Base-by-base conservation (phyloP, 768 basidiomycete genomes). In the Suillus fuscotomentosus region DNA sequence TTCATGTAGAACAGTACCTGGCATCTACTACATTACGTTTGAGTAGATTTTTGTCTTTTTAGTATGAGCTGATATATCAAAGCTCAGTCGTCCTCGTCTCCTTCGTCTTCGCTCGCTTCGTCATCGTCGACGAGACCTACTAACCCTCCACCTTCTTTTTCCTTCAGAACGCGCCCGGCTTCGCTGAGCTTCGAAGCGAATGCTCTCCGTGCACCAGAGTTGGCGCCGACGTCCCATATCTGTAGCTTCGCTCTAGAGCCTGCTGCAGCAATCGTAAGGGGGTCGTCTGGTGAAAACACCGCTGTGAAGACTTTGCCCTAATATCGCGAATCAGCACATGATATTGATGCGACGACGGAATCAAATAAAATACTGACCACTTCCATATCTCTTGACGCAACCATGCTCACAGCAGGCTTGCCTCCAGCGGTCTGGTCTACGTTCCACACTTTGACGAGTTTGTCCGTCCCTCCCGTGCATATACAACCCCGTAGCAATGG, bases 251-350 rank as follows among this genome's bases (percentile, higher is more conserved):
- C 97, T 71, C 94, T 92, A 3, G 94, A 96, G 14, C 97, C 97
- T 38, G 92, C 97, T 3, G 95, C 95, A 3, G 96, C 97, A 55
- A 99, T 76, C 9, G 93, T 97, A 60, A 98, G 86, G 2, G 95
- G 91, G 71, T 96, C 92, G 73, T 99, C 97, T 0, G 97, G 97
- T 7, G 95, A 98, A 81, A 91, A 99, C 0, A 85, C 82, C 0
- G 90, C 83, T 7, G 95, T 92, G 79, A 99, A 99, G 8, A 99
- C 94, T 82, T 97, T 97, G 77, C 97, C 97, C 96, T 97, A 67
- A 55, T 64, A 38, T 15, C 15, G 39, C 41, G 10, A 65, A 41
- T 69, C 61, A 65, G 14, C 61, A 61, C 3, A 17, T 31, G 9
- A 45, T 36, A 11, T 36, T 34, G 2, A 54, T 54, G 53, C 3